Base-by-base conservation (phyloP, 1,139 yeast species). In the Meyerozyma smithsonii region DNA sequence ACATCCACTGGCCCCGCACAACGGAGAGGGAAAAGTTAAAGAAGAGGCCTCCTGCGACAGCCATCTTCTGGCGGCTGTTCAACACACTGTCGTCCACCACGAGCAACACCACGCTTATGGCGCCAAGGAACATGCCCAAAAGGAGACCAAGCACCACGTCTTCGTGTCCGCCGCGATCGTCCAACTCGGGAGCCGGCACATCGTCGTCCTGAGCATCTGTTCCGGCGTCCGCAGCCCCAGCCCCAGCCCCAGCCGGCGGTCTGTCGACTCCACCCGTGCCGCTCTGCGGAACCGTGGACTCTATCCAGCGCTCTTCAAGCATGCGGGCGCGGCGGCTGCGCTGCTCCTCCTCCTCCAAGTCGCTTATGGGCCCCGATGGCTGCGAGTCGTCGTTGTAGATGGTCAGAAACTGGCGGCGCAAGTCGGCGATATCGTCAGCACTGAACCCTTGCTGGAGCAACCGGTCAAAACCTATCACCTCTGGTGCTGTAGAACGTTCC, bases 221-320 rank as follows among this genome's bases (percentile, higher is more conserved):
- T 10, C 44, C 35, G 25, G 25, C 14, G 30, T 25, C 11, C 8
- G 36, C 16, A 8, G 12, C 10, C n/a, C n/a, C n/a, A n/a, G n/a
- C n/a, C n/a, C n/a, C n/a, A n/a, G n/a, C n/a, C n/a, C n/a, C n/a
- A 3, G 15, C 28, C n/a, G 32, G 16, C 15, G 36, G 25, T 23
- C 25, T 8, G 10, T 23, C 24, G 24, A 6, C 25, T 12, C 10
- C 2, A 5, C 30, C 36, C 21, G 28, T 8, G 6, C 36, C 37
- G 16, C 42, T 46, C 5, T 51, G 56, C 39, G 62, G 72, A 6
- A 79, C 88, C 0, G 92, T 84, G 37, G 85, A 81, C 52, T 89
- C 95, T 44, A 89, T 85, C 96, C 96, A 89, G 43, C 89, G 71
- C 50, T 89, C 97, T 55, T 89, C 97, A 46, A 88, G 59, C 46